Base-by-base conservation (phyloP, 2,329 filamentous ascomycete species). In the Fusarium longipes region DNA sequence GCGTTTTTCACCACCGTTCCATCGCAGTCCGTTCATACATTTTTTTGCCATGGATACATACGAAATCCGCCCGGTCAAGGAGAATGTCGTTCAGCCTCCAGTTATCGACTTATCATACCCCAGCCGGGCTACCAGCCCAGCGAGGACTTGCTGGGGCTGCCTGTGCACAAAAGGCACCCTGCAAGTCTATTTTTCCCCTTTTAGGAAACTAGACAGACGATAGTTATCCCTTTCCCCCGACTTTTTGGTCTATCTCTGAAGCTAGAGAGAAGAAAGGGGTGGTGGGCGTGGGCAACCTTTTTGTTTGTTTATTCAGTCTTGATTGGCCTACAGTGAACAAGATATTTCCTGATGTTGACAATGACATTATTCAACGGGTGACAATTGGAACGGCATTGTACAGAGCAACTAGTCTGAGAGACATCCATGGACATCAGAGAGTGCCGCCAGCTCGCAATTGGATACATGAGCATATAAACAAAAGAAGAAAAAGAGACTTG, bases 191-290 rank as follows among this genome's bases (percentile, higher is more conserved):
- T 22, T 52, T 62, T 25, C 30, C 61, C 56, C 29, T 22, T 68
- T 62, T 51, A 35, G 61, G 65, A 43, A 68, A 68, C 30, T 36
- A 57, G 22, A 36, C 30, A 36, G 27, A 40, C 58, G 33, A 30
- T 12, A 22, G 17, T 33, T 27, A 33, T 38, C 33, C 43, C 25
- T 49, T 62, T 51, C 29, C 50, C 39, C 57, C 42, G 14, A 63
- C 57, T 39, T 43, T 42, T 54, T 67, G 49, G 44, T 58, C 25
- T 27, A n/a, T n/a, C 59, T 25, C 10, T 20, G 44, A 45, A 12
- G 20, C 33, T 50, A 22, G 22, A 61, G 33, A 39, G 36, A 48
- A 25, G 33, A 47, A 44, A 49, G 27, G 40, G 64, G 43, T 39
- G 64, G 43, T 39, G 54, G 64, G 32, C 40, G 52, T 56, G 59